Evolutionary conservation across 768 basidiomycete genomes (phyloP), one percentile per base, ranked within the genome.

Genomic region (Lentinula guzmanii): DNA sequence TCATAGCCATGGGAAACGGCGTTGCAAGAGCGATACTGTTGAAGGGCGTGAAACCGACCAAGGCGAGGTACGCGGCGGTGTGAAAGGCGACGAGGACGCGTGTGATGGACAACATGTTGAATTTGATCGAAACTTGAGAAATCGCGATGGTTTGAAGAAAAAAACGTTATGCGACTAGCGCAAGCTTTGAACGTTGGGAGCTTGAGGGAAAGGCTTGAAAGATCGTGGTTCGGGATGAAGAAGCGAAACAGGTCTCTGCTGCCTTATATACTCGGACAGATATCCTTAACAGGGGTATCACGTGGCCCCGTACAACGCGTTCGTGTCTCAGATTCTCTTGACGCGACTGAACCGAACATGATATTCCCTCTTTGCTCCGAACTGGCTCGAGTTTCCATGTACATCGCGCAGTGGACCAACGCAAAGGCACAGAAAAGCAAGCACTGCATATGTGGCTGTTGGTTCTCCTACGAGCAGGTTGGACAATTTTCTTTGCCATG

Each of bases 61-160:
- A 67, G 50, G 74, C 68, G 52, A 74, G 68, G 64, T 83, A 71
- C 61, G 69, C 72, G 62, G 76, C 65, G 52, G 76, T 73, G 66
- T 79, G 72, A 53, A 80, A 66, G 60, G 74, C 35, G 4, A 52
- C 75, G 67, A 80, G 61, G 63, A 74, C 70, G 64, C 74, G 77
- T 67, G 70, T 68, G 67, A 76, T 59, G 21, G 71, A 74, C 63
- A 73, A 67, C 72, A 71, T 74, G 58, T 62, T 46, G 46, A 63
- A 50, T 50, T 37, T 51, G 43, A 43, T 4, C 45, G 6, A 21
- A 21, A 35, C 62, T 52, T 57, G 56, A 65, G 63, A 58, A 62
- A 64, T 64, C 63, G 65, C 58, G 53, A 61, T 58, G 54, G 45
- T 41, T 61, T n/a, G 39, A 45, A 57, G 28, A 59, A 46, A 63